Base-by-base conservation (phyloP, 257 asterid genomes). In the Voacanga thouarsii region DNA sequence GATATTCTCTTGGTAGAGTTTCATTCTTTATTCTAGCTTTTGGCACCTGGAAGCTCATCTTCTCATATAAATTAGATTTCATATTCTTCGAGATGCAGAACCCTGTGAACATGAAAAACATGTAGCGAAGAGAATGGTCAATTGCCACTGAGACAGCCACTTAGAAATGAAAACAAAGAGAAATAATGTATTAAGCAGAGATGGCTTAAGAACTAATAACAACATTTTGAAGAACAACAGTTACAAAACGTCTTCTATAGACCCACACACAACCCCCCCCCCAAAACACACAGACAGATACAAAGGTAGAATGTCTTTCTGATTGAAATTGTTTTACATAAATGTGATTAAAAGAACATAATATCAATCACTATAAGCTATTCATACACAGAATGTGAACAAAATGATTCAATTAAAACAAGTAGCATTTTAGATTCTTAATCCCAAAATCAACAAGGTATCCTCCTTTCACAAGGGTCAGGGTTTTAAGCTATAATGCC, bases 11-110 rank as follows among this genome's bases (percentile, higher is more conserved):
- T 75, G 61, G 47, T 47, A 47, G 71, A 57, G 50, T 44, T 67
- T 74, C 74, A 76, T 37, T 57, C 75, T 74, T 82, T 47, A 61
- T 78, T 71, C 65, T 51, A 33, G 65, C 23, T 72, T 45, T 45
- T 23, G 67, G 65, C 70, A 72, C 47, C 33, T 14, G 57, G 45
- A 60, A 78, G 65, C 74, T 74, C 77, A 49, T 45, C 77, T 81
- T 79, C 53, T 63, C 71, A 75, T 50, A 63, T 67, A 71, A 60
- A 64, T 72, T 75, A 57, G 75, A 64, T 82, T 80, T 80, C 51
- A 51, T 61, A 26, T 55, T 71, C 47, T 80, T 26, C 50, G 57
- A 24, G 12, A 19, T 21, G 61, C 76, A 74, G 76, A 64, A 43
- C 79, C 85, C 86, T 82, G 75, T 23, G 23, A 72, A 19, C 21